Conservation (phyloP, 331 rosid species). For the Dryas integrifolia region DNA sequence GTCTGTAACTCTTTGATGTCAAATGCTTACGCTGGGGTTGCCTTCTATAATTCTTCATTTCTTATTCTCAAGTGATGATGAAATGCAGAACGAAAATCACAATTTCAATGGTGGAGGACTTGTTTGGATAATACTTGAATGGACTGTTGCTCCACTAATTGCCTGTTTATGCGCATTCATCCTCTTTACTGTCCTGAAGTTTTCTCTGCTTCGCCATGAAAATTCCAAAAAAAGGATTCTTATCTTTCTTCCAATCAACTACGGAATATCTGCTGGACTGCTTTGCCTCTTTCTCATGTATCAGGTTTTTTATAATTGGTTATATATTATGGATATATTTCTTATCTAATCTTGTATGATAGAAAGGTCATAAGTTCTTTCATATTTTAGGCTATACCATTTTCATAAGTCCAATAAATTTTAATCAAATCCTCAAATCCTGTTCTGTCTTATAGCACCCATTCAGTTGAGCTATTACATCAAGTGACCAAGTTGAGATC, state of each 20-base stretch:
- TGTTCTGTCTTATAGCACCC: too few species aligned
- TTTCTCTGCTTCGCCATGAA: conserved; percentile 19
- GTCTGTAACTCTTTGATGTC: neutral
- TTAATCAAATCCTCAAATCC: too few species aligned
- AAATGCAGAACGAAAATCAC: conserved; percentile 28
- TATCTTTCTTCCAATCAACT: conserved; percentile 21
- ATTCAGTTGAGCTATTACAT: neutral
- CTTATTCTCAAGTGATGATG: neutral
- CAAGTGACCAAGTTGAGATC: neutral
- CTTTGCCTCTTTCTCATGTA: conserved; percentile 30
- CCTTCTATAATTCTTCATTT: neutral
- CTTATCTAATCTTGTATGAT: neutral
- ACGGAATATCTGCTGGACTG: conserved; percentile 30
- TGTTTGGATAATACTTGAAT: conserved; percentile 28
- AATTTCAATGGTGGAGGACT: conserved; percentile 32
- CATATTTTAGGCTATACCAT: neutral
- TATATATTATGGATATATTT: neutral
- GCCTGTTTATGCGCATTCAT: conserved; percentile 17
- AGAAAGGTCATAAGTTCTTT: neutral
- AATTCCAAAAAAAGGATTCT: conserved; percentile 22
- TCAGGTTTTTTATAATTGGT: conserved; percentile 9
- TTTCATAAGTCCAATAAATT: neutral
- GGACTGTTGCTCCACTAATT: conserved; percentile 29
- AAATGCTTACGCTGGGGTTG: neutral
- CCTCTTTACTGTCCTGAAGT: conserved; percentile 21